phyloP scores from a whole-genome alignment of 1,284 basidiomycete species.

The Erythrobasidium hasegawianum region DNA sequence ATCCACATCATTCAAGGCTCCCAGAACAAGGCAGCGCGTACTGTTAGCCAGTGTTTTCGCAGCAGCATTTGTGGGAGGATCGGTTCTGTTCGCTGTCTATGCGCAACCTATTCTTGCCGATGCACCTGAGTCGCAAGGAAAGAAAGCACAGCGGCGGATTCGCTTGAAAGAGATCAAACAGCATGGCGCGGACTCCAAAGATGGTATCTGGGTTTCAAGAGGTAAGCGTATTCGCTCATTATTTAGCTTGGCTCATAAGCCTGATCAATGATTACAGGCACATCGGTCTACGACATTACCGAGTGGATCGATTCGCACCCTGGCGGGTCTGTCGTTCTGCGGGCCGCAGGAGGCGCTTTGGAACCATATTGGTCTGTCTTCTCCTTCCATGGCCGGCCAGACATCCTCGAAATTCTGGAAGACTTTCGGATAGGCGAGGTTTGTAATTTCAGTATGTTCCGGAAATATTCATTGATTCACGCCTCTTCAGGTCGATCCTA shows the following conservation, averaged over 20 bases:
- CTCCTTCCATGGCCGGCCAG: conserved; percentile 11
- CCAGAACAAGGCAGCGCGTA: too few relatives aligned
- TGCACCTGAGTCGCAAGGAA: conserved; percentile 2
- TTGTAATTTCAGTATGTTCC: too few relatives aligned
- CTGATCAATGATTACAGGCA: conserved; percentile 5
- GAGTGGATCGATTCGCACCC: conserved; percentile 28
- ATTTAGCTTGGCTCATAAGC: neutral
- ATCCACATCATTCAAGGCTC: too few relatives aligned
- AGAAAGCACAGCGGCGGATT: conserved; percentile 14
- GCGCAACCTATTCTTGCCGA: conserved; percentile 19
- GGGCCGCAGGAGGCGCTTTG: conserved; percentile 25
- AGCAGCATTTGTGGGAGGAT: conserved; percentile 3
- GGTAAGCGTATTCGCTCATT: neutral
- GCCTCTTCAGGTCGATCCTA: conserved; percentile 17
- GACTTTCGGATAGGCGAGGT: conserved; percentile 32
- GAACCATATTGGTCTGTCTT: conserved; percentile 35
- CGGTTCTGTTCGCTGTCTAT: conserved; percentile 3
- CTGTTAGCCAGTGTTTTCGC: neutral
- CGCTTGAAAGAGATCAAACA: conserved; percentile 22
- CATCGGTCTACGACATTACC: conserved; percentile 27
- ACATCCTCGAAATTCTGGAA: conserved; percentile 30
- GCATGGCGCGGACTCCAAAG: conserved; percentile 24
- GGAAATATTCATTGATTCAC: too few relatives aligned
- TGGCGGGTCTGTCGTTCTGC: conserved; percentile 26
- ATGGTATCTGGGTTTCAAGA: conserved; percentile 31